Evolutionary conservation across 192 early-diverging fungal genomes (phyloP), one percentile per base, ranked within the genome.

Genomic region (Backusella liffmaniae): DNA sequence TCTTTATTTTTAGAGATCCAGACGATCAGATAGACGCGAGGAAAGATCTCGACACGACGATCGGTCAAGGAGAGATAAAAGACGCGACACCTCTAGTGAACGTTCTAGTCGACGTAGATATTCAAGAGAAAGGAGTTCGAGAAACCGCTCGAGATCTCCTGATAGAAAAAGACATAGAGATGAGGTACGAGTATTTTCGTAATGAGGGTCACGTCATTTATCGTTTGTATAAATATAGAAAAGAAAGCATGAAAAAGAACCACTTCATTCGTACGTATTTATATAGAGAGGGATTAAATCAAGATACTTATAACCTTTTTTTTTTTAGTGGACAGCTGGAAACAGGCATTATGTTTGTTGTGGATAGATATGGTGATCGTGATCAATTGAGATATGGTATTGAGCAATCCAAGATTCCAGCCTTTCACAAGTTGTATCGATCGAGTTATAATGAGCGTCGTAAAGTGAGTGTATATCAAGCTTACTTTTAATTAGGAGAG

Each of bases 371-470:
- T 39, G 44, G 21, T 10, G 26, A 59, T 66, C 39, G 37, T 32
- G 15, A 44, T 18, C 70, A 30, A 46, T 36, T 70, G 23, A 23
- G 80, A 0, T 70, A 77, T 62, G 77, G 82, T 3, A 35, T 83
- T 30, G 80, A 80, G 30, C 9, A 23, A 8, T 62, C 56, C 9
- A 62, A 62, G 26, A 4, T 62, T 12, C 56, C 56, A 4, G 8
- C 4, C 3, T 62, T 29, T 12, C 23, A 62, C 12, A 29, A 12
- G 12, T 62, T 62, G 26, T 8, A 62, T 4, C 21, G 56, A 8
- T 29, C 56, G 3, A 29, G 23, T 29, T 26, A 62, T 23, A 23
- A 53, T 62, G 23, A 62, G 4, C 23, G 23, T 3, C 56, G 29
- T 29, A 62, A 62, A 10, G 56, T 62, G 15, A n/a, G 46, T 49